Conservation (phyloP, 371 early-diverging fungal species). For the Smittium culicis region DNA sequence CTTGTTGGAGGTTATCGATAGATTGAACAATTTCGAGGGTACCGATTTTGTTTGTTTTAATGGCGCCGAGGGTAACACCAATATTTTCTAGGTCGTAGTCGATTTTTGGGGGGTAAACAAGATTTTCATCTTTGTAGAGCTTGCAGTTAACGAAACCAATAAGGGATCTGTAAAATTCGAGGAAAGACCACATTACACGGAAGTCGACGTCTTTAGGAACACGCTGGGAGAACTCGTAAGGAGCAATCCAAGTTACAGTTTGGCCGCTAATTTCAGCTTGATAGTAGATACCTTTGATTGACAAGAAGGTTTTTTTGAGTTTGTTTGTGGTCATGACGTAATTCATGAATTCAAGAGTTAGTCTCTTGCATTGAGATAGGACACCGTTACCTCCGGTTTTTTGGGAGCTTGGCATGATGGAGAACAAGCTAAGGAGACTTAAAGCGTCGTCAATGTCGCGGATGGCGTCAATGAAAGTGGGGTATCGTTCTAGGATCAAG, state of each 20-base stretch:
- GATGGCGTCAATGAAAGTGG: constrained; percentile 83
- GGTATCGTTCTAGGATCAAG: constrained; percentile 91
- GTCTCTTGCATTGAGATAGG: constrained; percentile 59
- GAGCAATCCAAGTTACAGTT: constrained; percentile 86
- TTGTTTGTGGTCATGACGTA: constrained; percentile 65
- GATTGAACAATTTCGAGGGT: constrained; percentile 51
- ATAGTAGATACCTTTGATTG: constrained; percentile 97
- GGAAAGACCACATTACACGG: constrained; percentile 89
- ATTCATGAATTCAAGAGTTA: constrained; percentile 81
- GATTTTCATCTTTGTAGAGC: constrained; percentile 69
- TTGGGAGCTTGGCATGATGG: constrained; percentile 62
- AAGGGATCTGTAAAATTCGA: constrained; percentile 85
- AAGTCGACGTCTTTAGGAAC: constrained; percentile 91
- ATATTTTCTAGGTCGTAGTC: constrained; percentile 45
- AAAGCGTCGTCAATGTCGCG: constrained; percentile 93
- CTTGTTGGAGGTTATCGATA: constrained; percentile 26
- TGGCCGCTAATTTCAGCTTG: constrained; percentile 92
- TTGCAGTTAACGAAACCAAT: constrained; percentile 91
- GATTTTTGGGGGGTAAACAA: constrained; percentile 77
- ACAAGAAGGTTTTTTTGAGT: constrained; percentile 78
- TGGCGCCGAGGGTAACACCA: constrained; percentile 45
- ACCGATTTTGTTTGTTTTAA: constrained; percentile 16
- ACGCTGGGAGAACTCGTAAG: constrained; percentile 79
- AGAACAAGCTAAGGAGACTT: constrained; percentile 83
- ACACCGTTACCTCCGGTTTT: constrained; percentile 36